Base-by-base conservation (phyloP, 257 asterid species). In the Solanum peruvianum region DNA sequence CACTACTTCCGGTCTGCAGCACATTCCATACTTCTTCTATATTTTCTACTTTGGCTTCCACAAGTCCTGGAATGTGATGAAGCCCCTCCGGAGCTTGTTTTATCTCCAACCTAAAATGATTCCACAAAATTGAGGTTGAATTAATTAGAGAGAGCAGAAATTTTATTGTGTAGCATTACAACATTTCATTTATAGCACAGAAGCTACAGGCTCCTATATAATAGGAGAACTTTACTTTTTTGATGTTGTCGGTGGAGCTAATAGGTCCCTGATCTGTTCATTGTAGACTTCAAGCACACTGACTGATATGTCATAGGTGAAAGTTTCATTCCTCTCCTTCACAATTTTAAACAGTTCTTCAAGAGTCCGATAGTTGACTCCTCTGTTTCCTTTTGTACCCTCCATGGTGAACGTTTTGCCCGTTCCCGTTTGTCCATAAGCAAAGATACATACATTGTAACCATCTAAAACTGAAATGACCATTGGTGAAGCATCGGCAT, bases 321-420 rank as follows among this genome's bases (percentile, higher is more conserved):
- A 90, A 31, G 92, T 95, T 84, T 95, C 99, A 69, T 91, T 91
- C 91, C 99, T 93, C 88, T 94, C 98, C 62, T 89, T 92, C 10
- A 98, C 92, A 91, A 92, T 88, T 88, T 90, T 94, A 72, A 96
- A 97, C 91, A 97, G 84, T 90, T 96, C 98, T 91, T 97, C 96
- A 12, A 97, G 90, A 16, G 99, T 97, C 88, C 99, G 90, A 86
- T 96, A 97, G 88, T 97, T 97, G 90, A 97, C 99, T 87, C 99
- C 99, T 52, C 99, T 92, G 77, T 94, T 92, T 67, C 81, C 92
- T 87, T 92, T 93, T 23, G 96, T 95, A 31, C 99, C 99, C 92
- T 97, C 99, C 99, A 97, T 97, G 80, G 99, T 97, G 92, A 96
- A 97, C 62, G 99, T 96, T 87, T 97, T 97, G 73, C 99, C 99